Conservation (phyloP, 345 rosid species). For the Acer negundo region DNA sequence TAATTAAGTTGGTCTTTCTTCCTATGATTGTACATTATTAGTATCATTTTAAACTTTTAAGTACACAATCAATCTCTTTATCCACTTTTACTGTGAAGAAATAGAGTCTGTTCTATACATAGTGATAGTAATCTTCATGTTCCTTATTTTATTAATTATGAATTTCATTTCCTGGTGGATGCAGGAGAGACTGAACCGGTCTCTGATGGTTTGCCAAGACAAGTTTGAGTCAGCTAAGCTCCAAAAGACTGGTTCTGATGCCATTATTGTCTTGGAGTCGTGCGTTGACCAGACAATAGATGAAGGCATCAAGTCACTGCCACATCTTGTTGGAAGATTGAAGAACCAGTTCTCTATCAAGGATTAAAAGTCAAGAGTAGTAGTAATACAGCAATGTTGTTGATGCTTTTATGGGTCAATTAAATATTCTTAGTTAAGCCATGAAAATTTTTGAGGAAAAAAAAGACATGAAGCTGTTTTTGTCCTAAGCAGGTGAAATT, state of each 20-base stretch:
- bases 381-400: not conserved
- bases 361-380: conserved; percentile 31
- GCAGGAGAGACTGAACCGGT: conserved; percentile 82
- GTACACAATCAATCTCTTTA: not conserved
- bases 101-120: not conserved
- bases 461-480: not conserved
- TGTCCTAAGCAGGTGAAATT: not conserved
- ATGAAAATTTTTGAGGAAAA: not conserved
- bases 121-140: not conserved
- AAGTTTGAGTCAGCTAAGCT: conserved; percentile 76
- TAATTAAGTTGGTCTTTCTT: not conserved
- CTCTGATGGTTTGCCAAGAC: conserved; percentile 91
- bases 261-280: conserved; percentile 58
- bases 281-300: conserved; percentile 76
- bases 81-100: not conserved
- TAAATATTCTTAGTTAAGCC: not conserved
- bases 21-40: not conserved
- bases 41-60: not conserved
- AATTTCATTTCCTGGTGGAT: conserved; percentile 13
- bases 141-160: not conserved
- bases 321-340: conserved; percentile 68
- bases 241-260: conserved; percentile 53
- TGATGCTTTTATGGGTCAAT: not conserved
- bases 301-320: conserved; percentile 64
- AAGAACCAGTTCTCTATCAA: conserved; percentile 50